phyloP scores from a whole-genome alignment of 2,329 filamentous ascomycete genomes.

The Aspergillus puulaauensis region DNA sequence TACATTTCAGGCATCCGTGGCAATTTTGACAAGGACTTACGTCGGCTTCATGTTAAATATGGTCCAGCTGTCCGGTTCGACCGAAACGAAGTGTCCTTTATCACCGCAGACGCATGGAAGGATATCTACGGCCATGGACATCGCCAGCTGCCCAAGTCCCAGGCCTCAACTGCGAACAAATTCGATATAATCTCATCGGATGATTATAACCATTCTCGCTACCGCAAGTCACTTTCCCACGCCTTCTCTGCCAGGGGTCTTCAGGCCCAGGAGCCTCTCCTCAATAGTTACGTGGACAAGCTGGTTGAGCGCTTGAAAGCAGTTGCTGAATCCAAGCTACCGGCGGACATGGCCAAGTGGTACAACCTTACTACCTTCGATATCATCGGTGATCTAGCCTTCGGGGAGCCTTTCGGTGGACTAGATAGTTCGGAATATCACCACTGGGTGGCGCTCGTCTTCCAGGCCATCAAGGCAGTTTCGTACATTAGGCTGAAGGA shows the following conservation, averaged over 20 bases:
- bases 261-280: slow-evolving; percentile 32
- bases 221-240: slow-evolving; percentile 33
- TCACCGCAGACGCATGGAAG: slow-evolving; percentile 29
- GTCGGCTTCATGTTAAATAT: slow-evolving; percentile 24
- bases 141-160: not conserved
- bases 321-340: not conserved
- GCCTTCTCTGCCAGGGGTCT: slow-evolving; percentile 38
- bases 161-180: not conserved
- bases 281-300: slow-evolving; percentile 31
- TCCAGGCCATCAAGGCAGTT: not conserved
- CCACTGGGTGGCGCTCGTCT: not conserved
- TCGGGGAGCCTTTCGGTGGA: slow-evolving; percentile 13
- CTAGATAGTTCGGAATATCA: slow-evolving; percentile 6
- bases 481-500: not conserved
- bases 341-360: slow-evolving; percentile 2
- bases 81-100: slow-evolving; percentile 42
- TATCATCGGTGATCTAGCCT: slow-evolving; percentile 17
- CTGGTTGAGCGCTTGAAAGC: slow-evolving; percentile 23
- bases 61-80: slow-evolving; percentile 41
- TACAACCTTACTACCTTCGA: slow-evolving; percentile 19
- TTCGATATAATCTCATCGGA: slow-evolving; percentile 1
- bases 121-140: slow-evolving; percentile 24
- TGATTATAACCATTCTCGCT: slow-evolving; percentile 28
- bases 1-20: slow-evolving; percentile 7
- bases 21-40: slow-evolving; percentile 11